Conservation (phyloP, 2,329 filamentous ascomycete species). For the Stenocarpella maydis region DNA sequence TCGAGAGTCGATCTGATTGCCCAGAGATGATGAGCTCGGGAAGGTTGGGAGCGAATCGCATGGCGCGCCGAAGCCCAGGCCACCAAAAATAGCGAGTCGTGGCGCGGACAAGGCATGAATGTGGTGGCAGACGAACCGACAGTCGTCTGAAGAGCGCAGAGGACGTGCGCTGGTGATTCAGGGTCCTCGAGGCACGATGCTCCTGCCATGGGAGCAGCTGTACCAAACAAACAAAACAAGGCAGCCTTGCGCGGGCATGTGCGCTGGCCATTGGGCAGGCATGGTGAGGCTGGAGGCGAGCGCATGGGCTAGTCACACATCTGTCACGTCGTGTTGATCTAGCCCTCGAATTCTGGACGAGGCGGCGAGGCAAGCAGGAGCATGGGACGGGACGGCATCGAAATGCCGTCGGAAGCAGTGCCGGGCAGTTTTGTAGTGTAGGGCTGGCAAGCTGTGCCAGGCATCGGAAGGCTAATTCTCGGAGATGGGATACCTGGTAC, state of each 20-base stretch:
- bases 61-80: conserved; percentile 14
- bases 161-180: conserved; percentile 17
- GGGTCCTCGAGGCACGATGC: not conserved
- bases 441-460: conserved; percentile 17
- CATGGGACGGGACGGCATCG: too few species aligned
- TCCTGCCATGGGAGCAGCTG: not conserved
- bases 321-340: conserved; percentile 13
- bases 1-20: conserved; percentile 8
- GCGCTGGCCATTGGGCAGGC: conserved; percentile 12
- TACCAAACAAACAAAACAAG: conserved; percentile 8
- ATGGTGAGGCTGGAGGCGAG: conserved; percentile 20
- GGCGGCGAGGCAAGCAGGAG: conserved; percentile 1
- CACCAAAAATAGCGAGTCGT: conserved; percentile 23
- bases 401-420: not conserved
- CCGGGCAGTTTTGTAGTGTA: not conserved
- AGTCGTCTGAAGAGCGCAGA: conserved; percentile 19
- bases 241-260: conserved; percentile 6
- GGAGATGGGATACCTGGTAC: conserved; percentile 8
- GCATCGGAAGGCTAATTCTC: conserved; percentile 9
- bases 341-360: not conserved
- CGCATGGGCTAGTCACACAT: conserved; percentile 14
- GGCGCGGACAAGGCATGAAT: conserved; percentile 14
- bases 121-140: conserved; percentile 18
- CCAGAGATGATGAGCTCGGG: not conserved
- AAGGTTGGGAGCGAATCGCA: conserved; percentile 19